Evolutionary conservation across 768 basidiomycete species (phyloP), one percentile per base, ranked within the genome.

Genomic region (Pleurotus djamor): DNA sequence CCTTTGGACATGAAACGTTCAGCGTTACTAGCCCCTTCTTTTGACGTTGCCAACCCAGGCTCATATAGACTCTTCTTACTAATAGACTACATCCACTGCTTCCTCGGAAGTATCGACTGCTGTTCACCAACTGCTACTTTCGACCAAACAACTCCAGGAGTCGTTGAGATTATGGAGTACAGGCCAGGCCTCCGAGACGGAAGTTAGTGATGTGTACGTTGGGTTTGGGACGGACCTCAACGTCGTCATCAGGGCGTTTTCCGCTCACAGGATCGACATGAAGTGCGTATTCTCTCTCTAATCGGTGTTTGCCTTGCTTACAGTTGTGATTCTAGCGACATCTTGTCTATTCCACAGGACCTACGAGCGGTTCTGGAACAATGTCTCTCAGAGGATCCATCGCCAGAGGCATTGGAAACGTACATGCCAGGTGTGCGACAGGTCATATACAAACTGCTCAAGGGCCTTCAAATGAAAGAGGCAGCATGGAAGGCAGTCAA

Each of bases 171-270:
- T 81, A 60, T 96, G 94, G 94, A 83, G 86, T 51, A 61, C 73
- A 1, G 76, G 79, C 3, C 75, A 81, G 48, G 85, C 85, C 1
- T 73, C 80, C 1, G 89, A 93, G 56, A 75, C 72, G 12, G 78
- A 92, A 67, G 93, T 98, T 66, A 93, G 91, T 78, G 87, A 96
- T 70, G 83, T 91, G 56, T 98, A 94, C 70, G 91, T 98, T 57
- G 83, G 86, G 65, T 83, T 97, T 13, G 94, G 94, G 47, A 89
- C 90, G 67, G 89, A 95, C 64, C 96, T 97, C 77, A 94, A 95
- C 71, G 73, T 80, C 2, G 88, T 88, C 44, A 83, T 92, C 17
- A 78, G 74, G 41, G 91, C 94, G 0, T 97, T 98, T 67, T 80
- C 83, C 8, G 75, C 78, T 36, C 83, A 88, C 64, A 79, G 83